Evolutionary conservation across 139 green algal species (phyloP).

Genomic region (Mesotaenium endlicherianum): DNA sequence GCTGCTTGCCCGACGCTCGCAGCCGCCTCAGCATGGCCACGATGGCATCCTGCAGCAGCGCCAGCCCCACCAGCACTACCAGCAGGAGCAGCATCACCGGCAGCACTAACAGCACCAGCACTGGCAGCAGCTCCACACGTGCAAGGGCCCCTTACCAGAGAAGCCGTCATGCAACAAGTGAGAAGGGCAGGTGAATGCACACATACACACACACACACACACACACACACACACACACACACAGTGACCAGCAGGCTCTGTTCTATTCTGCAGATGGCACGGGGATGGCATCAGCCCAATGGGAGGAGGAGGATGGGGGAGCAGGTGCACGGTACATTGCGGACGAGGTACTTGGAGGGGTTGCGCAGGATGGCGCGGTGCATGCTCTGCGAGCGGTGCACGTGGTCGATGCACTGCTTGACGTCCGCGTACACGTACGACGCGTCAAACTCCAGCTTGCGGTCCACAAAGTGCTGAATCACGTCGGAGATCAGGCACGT

Average conservation of each 20-base stretch:
- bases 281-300: too few relatives aligned
- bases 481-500: slow-evolving; percentile 40
- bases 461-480: slow-evolving; percentile 23
- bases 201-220: background rate
- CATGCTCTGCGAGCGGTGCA: slow-evolving; percentile 10
- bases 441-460: slow-evolving; percentile 9
- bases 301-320: too few relatives aligned
- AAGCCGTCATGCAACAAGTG: background rate
- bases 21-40: background rate
- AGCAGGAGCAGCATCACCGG: too few relatives aligned
- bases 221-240: background rate
- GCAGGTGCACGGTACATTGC: slow-evolving; percentile 16
- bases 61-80: too few relatives aligned
- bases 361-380: slow-evolving; percentile 16
- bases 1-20: background rate
- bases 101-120: too few relatives aligned
- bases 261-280: too few relatives aligned
- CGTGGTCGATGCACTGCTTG: slow-evolving; percentile 10
- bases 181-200: background rate
- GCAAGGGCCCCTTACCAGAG: too few relatives aligned
- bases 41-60: background rate
- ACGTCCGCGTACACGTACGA: slow-evolving; percentile 40
- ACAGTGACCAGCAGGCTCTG: background rate
- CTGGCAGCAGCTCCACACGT: too few relatives aligned
- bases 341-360: background rate